Evolutionary conservation across 1,284 basidiomycete species (phyloP).

Genomic region (Ustilago crameri): DNA sequence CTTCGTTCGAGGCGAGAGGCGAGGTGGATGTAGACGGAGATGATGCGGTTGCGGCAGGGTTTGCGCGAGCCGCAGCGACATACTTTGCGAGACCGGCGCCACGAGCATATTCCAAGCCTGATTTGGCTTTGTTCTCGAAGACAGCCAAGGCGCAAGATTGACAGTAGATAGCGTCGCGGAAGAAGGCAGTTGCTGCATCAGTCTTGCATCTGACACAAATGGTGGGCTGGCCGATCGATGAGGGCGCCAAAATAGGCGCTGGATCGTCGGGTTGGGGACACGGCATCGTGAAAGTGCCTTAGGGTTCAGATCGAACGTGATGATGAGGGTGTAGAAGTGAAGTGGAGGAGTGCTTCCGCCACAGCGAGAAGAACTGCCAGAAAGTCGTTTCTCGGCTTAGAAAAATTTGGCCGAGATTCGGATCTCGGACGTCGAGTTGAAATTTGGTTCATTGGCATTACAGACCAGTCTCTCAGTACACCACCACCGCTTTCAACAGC

Average conservation of each 20-base stretch:
- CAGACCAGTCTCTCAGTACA: neutral
- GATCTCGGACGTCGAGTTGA: constrained; percentile 20
- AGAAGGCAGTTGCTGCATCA: constrained; percentile 27
- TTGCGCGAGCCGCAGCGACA: constrained; percentile 27
- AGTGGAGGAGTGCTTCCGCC: neutral
- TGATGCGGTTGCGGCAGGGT: neutral
- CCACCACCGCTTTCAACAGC: too few species aligned
- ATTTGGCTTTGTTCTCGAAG: constrained; percentile 54
- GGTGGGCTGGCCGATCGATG: neutral
- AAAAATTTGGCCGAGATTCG: constrained; percentile 30
- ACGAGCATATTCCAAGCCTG: constrained; percentile 51
- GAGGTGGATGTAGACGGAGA: constrained; percentile 5
- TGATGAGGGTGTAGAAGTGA: neutral
- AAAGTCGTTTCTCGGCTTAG: constrained; percentile 19
- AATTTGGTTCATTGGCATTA: neutral
- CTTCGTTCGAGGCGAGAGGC: neutral
- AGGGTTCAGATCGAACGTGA: neutral
- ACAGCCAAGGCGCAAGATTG: constrained; percentile 45
- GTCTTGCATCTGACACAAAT: constrained; percentile 55
- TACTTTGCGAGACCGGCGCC: constrained; percentile 54
- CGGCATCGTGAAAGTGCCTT: constrained; percentile 27
- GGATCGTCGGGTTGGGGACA: constrained; percentile 47
- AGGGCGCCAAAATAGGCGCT: neutral
- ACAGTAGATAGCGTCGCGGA: constrained; percentile 60
- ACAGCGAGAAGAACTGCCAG: constrained; percentile 4